Percentiles rank a stretch among this genome's conserved stretches.
These are phyloP conservation scores for Hypoxylon crocopeplum DNA, from an alignment of 495 filamentous ascomycete species.

Conservation along the genomic window DNA sequence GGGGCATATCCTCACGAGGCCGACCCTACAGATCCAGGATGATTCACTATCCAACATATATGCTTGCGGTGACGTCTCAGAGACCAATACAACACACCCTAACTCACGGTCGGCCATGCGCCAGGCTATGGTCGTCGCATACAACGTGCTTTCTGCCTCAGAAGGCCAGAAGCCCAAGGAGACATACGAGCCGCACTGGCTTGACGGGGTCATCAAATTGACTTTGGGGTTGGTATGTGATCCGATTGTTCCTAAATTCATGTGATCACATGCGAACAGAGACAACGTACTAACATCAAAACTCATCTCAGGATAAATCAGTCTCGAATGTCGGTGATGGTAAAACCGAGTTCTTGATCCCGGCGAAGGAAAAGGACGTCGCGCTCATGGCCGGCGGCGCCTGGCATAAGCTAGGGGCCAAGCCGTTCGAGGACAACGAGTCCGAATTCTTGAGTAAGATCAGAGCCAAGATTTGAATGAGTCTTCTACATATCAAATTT, in stretches of 20 bases:
- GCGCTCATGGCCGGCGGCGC: slow-evolving; percentile 29
- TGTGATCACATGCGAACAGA: neutral
- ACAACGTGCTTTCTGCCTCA: slow-evolving; percentile 61
- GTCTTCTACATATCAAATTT: too few relatives aligned
- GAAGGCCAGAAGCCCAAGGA: slow-evolving; percentile 33
- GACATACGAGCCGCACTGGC: slow-evolving; percentile 42
- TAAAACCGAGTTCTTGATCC: slow-evolving; percentile 29
- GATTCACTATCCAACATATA: slow-evolving; percentile 59
- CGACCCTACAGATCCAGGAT: slow-evolving; percentile 64
- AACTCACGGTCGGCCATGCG: slow-evolving; percentile 59
- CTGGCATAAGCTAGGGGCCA: slow-evolving; percentile 36
- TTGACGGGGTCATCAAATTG: slow-evolving; percentile 41
- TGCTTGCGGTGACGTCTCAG: slow-evolving; percentile 67
- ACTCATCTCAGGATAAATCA: slow-evolving; percentile 34
- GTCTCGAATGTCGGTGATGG: slow-evolving; percentile 31
- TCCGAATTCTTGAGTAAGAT: slow-evolving; percentile 21
- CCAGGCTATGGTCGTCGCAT: slow-evolving; percentile 59
- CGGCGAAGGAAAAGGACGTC: slow-evolving; percentile 25
- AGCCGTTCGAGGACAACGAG: slow-evolving; percentile 34
- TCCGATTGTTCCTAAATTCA: neutral
- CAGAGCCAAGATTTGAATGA: slow-evolving; percentile 23
- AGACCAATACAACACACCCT: slow-evolving; percentile 59
- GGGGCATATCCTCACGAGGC: slow-evolving; percentile 58
- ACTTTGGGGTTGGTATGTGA: slow-evolving; percentile 43
- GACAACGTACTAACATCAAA: neutral